Evolutionary conservation across 352 stramenopile species (phyloP).

Genomic region (Phytopythium mirpurense): DNA sequence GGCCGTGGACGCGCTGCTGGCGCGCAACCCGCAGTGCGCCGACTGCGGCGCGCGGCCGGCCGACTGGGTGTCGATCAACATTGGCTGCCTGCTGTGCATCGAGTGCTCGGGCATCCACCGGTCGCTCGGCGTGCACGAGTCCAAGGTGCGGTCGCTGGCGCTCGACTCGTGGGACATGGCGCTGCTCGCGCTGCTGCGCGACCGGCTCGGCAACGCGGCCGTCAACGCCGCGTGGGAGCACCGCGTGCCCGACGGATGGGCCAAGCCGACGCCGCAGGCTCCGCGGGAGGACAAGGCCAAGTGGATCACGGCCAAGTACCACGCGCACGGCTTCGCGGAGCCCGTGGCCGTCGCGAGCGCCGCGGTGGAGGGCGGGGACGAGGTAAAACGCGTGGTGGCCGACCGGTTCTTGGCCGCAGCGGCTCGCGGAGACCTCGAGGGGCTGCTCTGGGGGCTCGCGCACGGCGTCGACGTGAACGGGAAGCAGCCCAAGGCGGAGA

Average conservation of each 20-base stretch:
- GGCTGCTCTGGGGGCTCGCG: conserved; percentile 76
- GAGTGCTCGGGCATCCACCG: conserved; percentile 96
- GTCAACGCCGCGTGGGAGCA: conserved; percentile 75
- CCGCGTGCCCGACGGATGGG: conserved; percentile 44
- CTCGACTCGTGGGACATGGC: conserved; percentile 89
- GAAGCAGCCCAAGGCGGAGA: conserved; percentile 4
- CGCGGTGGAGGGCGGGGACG: conserved; percentile 6
- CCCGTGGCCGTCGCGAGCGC: conserved; percentile 14
- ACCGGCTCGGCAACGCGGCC: conserved; percentile 61
- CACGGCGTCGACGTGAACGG: conserved; percentile 78
- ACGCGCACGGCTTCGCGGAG: conserved; percentile 66
- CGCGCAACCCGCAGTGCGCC: conserved; percentile 53
- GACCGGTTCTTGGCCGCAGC: conserved; percentile 46
- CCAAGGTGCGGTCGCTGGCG: conserved; percentile 91
- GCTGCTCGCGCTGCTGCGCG: conserved; percentile 51
- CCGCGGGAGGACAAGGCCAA: conserved; percentile 69
- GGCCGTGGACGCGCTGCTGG: conserved; percentile 54
- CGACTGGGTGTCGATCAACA: conserved; percentile 96
- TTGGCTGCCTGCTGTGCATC: conserved; percentile 95
- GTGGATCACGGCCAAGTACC: conserved; percentile 86
- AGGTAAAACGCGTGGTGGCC: conserved; percentile 20
- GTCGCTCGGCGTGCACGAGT: conserved; percentile 95
- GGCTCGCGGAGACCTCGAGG: conserved; percentile 28
- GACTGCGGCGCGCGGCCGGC: conserved; percentile 76
- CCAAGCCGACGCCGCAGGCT: conserved; percentile 35